Evolutionary conservation across 2,329 filamentous ascomycete species (phyloP), one percentile per base, ranked within the genome.

Genomic region (Cladosporium sp.): DNA sequence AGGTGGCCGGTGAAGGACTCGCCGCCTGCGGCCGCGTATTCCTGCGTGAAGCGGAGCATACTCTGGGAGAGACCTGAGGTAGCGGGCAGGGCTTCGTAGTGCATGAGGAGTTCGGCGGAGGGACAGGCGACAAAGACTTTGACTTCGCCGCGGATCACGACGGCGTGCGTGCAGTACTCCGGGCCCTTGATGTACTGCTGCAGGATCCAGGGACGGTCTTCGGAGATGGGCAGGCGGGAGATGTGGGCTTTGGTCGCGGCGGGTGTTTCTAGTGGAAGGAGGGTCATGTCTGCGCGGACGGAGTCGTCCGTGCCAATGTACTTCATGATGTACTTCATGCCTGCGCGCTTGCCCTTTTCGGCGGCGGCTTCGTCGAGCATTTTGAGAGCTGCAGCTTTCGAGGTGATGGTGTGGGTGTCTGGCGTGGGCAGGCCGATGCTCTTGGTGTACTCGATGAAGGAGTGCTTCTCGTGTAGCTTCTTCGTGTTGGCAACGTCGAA

Each of bases 101-200:
- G 82, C 79, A 87, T 85, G 19, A 82, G 70, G 3, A 85, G 69
- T 56, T 81, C 81, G 0, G 74, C 71, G 1, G 80, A 84, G 2
- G 80, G 80, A 60, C 85, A 88, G 0, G 85, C 80, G 6, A 82
- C 78, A 56, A 90, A 89, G 0, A 79, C 80, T 43, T 78, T 78
- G 13, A 91, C 77, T 29, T 77, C 67, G 1, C 86, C 86, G 0
- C 73, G 69, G n/a, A 89, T 73, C 3, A 90, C 70, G 2, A 90
- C 72, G 0, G 85, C 71, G 58, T 90, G 86, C 0, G 86, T 88
- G 66, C 84, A 87, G 63, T 83, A 89, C 63, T 89, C 85, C 0
- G 74, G 72, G 1, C 80, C 78, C 0, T 76, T 73, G 54, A 87
- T 79, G 64, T 78, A 88, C 61, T 89, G 81, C 61, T 91, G 85